These are phyloP conservation scores for Poronia punctata DNA, from an alignment of 495 filamentous ascomycete species.

Conservation along the genomic window DNA sequence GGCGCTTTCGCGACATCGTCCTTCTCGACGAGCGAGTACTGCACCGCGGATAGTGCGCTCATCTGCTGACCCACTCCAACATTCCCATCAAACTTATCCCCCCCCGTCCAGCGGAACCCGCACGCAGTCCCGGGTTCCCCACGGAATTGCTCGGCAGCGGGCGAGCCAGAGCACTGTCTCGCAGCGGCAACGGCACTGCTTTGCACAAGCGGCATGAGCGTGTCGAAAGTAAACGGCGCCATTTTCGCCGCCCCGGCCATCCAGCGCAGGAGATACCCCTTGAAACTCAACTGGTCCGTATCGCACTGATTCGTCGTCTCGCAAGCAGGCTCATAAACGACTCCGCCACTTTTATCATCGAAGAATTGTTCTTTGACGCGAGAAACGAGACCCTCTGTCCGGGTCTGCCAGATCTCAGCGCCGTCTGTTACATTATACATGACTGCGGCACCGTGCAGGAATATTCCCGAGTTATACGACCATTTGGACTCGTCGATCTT, in stretches of 20 bases:
- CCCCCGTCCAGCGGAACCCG: constrained; percentile 44
- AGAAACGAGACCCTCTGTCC: constrained; percentile 49
- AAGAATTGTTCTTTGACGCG: constrained; percentile 51
- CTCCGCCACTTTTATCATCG: constrained; percentile 36
- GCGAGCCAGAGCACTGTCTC: constrained; percentile 52
- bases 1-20: constrained; percentile 32
- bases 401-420: constrained; percentile 51
- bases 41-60: constrained; percentile 61
- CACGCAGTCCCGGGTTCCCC: constrained; percentile 45
- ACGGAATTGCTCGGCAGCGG: constrained; percentile 35
- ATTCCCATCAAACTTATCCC: constrained; percentile 28
- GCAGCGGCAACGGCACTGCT: constrained; percentile 55
- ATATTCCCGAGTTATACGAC: constrained; percentile 71
- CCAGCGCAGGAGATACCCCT: constrained; percentile 67
- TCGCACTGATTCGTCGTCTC: constrained; percentile 60
- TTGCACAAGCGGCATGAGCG: constrained; percentile 50
- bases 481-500: constrained; percentile 59
- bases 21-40: constrained; percentile 50
- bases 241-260: constrained; percentile 58
- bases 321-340: constrained; percentile 65
- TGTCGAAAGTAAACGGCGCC: constrained; percentile 53
- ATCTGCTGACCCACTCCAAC: constrained; percentile 66
- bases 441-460: constrained; percentile 62
- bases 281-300: constrained; percentile 66
- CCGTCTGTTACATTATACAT: constrained; percentile 64